Evolutionary conservation across 805 yeast species (phyloP).

Genomic region (Wickerhamomyces ciferrii): DNA sequence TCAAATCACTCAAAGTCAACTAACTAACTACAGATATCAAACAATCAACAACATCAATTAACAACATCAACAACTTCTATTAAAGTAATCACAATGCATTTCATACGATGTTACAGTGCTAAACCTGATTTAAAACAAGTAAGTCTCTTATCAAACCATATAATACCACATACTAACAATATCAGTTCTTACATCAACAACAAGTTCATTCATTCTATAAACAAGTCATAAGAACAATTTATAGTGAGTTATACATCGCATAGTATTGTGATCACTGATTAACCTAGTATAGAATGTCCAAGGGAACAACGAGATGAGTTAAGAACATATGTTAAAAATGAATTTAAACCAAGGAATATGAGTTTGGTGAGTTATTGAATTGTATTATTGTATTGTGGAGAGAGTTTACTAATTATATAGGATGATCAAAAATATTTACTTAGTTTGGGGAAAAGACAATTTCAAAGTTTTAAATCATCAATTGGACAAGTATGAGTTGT

Average conservation of each 20-base stretch:
- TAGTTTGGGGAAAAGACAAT: background rate
- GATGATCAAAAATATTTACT: background rate
- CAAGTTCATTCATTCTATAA: slow-evolving; percentile 9
- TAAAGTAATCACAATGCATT: background rate
- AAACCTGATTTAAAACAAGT: slow-evolving; percentile 7
- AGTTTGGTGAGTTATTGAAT: background rate
- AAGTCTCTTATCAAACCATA: too few species aligned
- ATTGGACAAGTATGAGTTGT: too few species aligned
- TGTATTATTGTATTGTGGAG: too few species aligned
- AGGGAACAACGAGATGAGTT: background rate
- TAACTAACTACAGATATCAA: too few species aligned
- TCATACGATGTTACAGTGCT: background rate
- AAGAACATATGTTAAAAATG: background rate
- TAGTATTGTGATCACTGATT: too few species aligned
- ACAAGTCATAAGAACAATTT: slow-evolving; percentile 6
- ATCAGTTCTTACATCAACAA: slow-evolving; percentile 14
- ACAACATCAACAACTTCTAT: too few species aligned
- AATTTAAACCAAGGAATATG: background rate
- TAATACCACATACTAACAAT: too few species aligned
- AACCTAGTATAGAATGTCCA: background rate
- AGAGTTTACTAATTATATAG: too few species aligned
- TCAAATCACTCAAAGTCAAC: too few species aligned
- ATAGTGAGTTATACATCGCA: too few species aligned
- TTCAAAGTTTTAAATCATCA: background rate
- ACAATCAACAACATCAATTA: too few species aligned